phyloP scores from a whole-genome alignment of 805 yeast genomes.

The Barnettozyma californica region DNA sequence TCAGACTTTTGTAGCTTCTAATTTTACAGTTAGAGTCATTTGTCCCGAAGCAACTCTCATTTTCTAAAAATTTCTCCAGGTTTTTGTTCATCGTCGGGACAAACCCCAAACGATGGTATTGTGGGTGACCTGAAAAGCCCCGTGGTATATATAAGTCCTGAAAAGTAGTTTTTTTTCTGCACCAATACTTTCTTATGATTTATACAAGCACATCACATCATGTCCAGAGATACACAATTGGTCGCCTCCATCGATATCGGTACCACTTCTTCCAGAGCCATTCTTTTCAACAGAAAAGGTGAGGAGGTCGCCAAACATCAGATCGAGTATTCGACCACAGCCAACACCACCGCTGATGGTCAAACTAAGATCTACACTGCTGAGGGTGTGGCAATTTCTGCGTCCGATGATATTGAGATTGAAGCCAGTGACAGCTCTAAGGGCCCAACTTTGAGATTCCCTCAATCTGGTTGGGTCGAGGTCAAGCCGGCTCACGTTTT shows the following conservation, averaged over 20 bases:
- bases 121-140: background rate
- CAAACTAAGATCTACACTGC: slow-evolving; percentile 56
- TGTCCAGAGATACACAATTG: slow-evolving; percentile 25
- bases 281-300: slow-evolving; percentile 69
- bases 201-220: slow-evolving; percentile 7
- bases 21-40: background rate
- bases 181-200: background rate
- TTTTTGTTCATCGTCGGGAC: background rate
- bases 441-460: slow-evolving; percentile 71
- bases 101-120: background rate
- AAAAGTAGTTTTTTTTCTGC: background rate
- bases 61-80: background rate
- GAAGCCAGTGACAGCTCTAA: slow-evolving; percentile 43
- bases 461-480: slow-evolving; percentile 91
- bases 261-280: slow-evolving; percentile 87
- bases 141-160: background rate
- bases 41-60: background rate
- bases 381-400: slow-evolving; percentile 68
- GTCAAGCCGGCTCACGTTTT: slow-evolving; percentile 82
- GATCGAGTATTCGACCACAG: slow-evolving; percentile 79
- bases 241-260: slow-evolving; percentile 83
- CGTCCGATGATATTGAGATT: slow-evolving; percentile 49
- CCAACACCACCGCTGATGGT: slow-evolving; percentile 44
- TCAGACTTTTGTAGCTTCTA: no score
- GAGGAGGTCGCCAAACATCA: slow-evolving; percentile 83